A percentile compares a stretch with the other conserved stretches of the same genome.
These are phyloP conservation scores for Cercospora sesami DNA, from an alignment of 2,329 filamentous ascomycete genomes.

Conservation along the genomic window DNA sequence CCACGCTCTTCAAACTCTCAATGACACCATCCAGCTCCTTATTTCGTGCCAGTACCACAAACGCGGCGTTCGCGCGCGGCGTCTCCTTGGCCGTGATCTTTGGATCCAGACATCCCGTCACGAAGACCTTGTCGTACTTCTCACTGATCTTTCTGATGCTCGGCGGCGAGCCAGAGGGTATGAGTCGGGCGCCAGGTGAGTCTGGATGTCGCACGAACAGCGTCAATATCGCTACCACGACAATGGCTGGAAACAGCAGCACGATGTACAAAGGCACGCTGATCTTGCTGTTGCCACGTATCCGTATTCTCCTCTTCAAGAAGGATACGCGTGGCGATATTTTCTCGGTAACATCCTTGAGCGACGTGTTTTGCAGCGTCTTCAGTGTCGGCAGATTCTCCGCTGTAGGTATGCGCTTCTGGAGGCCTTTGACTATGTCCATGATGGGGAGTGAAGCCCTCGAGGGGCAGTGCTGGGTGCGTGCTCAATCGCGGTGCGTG, in stretches of 20 bases:
- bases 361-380: constrained; percentile 38
- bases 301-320: constrained; percentile 79
- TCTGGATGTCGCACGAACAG: constrained; percentile 86
- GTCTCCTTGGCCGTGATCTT: constrained; percentile 66
- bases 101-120: constrained; percentile 78
- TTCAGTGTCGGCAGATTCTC: constrained; percentile 48
- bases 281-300: constrained; percentile 88
- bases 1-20: constrained; percentile 95
- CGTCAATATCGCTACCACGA: constrained; percentile 85
- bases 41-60: constrained; percentile 92
- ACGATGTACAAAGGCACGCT: constrained; percentile 92
- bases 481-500: constrained; percentile 20
- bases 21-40: constrained; percentile 95
- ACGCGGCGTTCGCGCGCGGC: constrained; percentile 87
- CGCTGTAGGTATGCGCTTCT: constrained; percentile 49
- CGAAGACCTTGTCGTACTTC: constrained; percentile 95
- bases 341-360: constrained; percentile 45
- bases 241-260: constrained; percentile 85
- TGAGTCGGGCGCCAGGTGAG: constrained; percentile 76
- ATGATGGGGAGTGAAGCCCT: constrained; percentile 36
- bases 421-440: constrained; percentile 47
- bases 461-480: constrained; percentile 25
- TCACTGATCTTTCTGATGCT: constrained; percentile 92
- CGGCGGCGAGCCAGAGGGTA: constrained; percentile 84
- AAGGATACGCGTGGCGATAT: constrained; percentile 66